phyloP scores from a whole-genome alignment of 257 asterid species.

The Gentiana dahurica region DNA sequence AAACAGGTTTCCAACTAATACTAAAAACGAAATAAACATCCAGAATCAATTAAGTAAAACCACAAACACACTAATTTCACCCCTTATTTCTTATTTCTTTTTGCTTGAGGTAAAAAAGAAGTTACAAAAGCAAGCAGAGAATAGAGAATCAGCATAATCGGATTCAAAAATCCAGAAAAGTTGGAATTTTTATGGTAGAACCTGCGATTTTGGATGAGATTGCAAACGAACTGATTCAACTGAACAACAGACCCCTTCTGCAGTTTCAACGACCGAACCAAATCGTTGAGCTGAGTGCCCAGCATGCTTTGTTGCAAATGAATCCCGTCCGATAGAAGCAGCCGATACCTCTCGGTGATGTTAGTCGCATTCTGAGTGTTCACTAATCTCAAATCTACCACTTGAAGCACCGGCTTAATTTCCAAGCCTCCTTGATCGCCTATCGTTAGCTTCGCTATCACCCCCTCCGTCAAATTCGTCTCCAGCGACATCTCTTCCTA shows the following conservation, averaged over 20 bases:
- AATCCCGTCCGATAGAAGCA: constrained; percentile 62
- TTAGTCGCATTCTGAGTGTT: constrained; percentile 31
- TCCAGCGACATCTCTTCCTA: constrained; percentile 25
- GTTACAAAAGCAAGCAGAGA: too few species aligned
- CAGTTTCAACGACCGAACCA: constrained; percentile 40
- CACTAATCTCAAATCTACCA: constrained; percentile 41
- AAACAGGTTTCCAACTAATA: too few species aligned
- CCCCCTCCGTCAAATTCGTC: constrained; percentile 46
- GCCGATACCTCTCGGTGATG: constrained; percentile 47
- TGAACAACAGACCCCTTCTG: constrained; percentile 59
- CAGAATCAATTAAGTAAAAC: too few species aligned
- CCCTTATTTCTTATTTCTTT: too few species aligned
- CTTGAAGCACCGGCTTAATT: constrained; percentile 64
- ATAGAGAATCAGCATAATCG: too few species aligned
- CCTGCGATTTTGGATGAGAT: constrained; percentile 50
- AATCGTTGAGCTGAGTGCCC: constrained; percentile 60
- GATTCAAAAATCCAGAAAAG: too few species aligned
- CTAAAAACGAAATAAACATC: too few species aligned
- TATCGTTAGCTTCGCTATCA: constrained; percentile 33
- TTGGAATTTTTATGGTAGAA: constrained; percentile 14
- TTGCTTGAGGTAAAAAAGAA: too few species aligned
- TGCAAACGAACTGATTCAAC: constrained; percentile 59
- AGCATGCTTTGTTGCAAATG: constrained; percentile 72
- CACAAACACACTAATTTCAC: too few species aligned
- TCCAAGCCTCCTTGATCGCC: constrained; percentile 19